Conservation (phyloP, 1,139 yeast species). For the Scheffersomyces cryptocercus region DNA sequence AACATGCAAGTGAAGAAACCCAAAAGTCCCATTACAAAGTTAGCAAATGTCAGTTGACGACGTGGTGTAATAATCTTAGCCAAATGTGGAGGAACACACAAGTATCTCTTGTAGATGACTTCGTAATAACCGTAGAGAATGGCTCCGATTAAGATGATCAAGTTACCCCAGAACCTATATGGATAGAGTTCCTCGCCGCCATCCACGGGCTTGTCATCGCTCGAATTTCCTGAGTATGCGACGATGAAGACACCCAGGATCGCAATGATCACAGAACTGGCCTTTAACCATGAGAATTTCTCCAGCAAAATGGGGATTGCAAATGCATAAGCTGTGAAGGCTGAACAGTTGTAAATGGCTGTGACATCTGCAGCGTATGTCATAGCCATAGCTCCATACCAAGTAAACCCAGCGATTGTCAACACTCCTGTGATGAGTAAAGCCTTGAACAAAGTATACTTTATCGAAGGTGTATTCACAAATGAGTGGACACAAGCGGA, state of each 20-base stretch:
- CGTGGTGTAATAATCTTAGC: constrained; percentile 46
- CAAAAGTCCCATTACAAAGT: constrained; percentile 51
- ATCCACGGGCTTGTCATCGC: constrained; percentile 19
- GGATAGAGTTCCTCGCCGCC: constrained; percentile 44
- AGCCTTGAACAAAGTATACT: constrained; percentile 46
- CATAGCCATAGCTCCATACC: constrained; percentile 83
- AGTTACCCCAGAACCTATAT: constrained; percentile 66
- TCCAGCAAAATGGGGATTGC: constrained; percentile 76
- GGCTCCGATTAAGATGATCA: constrained; percentile 77
- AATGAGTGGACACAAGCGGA: constrained; percentile 38
- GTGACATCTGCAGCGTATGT: constrained; percentile 87
- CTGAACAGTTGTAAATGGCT: constrained; percentile 87
- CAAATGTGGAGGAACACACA: constrained; percentile 69
- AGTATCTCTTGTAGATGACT: constrained; percentile 72
- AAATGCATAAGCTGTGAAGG: constrained; percentile 84
- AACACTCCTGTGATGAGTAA: constrained; percentile 56
- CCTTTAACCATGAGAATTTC: constrained; percentile 62
- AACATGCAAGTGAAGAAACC: constrained; percentile 59
- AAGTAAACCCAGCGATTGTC: constrained; percentile 76
- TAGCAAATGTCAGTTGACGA: constrained; percentile 49
- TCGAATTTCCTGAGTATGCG: constrained; percentile 60
- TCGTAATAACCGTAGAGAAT: constrained; percentile 82
- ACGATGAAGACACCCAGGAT: constrained; percentile 75
- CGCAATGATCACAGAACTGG: constrained; percentile 70
- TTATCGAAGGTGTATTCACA: constrained; percentile 45